Conservation (phyloP, 106 monocot genomes). For the Dendrobium chrysotoxum region DNA sequence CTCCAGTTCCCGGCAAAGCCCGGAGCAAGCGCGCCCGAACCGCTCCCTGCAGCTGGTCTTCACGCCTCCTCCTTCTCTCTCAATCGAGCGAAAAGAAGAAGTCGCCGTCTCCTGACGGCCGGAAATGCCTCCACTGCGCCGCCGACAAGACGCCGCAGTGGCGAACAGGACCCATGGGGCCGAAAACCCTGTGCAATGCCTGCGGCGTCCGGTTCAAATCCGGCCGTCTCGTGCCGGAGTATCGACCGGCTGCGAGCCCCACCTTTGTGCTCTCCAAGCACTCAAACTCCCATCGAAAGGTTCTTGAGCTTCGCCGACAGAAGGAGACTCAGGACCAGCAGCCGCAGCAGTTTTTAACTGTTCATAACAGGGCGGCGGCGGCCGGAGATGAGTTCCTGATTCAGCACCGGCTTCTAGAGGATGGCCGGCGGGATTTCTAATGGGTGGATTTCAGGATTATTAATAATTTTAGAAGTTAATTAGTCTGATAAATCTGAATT, state of each 20-base stretch:
- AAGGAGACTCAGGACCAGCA: conserved; percentile 38
- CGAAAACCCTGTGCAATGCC: conserved; percentile 91
- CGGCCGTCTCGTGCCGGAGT: conserved; percentile 79
- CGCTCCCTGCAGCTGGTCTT: conserved; percentile 50
- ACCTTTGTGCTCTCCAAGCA: conserved; percentile 53
- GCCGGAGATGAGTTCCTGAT: conserved; percentile 33
- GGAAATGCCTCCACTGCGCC: conserved; percentile 72
- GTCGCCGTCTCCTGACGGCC: conserved; percentile 28
- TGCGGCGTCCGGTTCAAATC: conserved; percentile 90
- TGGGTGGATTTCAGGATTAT: too few relatives aligned
- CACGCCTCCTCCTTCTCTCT: conserved; percentile 40
- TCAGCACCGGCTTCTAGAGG: conserved; percentile 11
- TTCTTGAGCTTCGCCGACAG: conserved; percentile 64
- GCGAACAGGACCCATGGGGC: conserved; percentile 86
- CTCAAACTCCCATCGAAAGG: conserved; percentile 80
- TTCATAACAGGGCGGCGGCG: background rate
- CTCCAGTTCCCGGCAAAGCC: conserved; percentile 42
- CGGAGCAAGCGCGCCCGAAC: conserved; percentile 72
- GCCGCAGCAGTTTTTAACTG: background rate
- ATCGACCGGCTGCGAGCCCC: conserved; percentile 82
- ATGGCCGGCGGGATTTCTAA: too few relatives aligned
- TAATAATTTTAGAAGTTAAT: background rate
- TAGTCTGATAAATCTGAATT: conserved; percentile 7
- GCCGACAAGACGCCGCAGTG: conserved; percentile 93
- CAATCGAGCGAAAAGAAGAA: conserved; percentile 17